phyloP scores from a whole-genome alignment of 176 grass and related monocot species.

The bread wheat (Triticum aestivum) region DNA sequence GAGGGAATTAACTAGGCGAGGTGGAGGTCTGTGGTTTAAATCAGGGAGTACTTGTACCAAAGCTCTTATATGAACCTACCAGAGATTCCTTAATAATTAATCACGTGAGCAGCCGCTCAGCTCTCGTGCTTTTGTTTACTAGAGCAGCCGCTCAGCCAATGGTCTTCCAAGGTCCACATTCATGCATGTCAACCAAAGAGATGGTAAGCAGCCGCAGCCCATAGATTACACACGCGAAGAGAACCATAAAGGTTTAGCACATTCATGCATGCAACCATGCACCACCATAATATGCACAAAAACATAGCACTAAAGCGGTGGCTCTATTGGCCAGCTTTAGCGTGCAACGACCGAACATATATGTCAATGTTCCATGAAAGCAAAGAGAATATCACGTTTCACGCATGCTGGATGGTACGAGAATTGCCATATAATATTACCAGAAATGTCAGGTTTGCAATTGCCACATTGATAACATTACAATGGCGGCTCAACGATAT shows the following conservation, averaged over 20 bases:
- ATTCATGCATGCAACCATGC: not conserved
- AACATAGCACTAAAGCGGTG: not conserved
- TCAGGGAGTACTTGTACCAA: too few species aligned
- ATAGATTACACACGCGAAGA: not conserved
- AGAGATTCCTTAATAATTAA: too few species aligned
- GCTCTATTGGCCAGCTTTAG: not conserved
- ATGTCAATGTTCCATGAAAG: not conserved
- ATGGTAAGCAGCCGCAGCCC: not conserved
- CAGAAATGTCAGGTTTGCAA: not conserved
- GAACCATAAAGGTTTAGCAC: not conserved
- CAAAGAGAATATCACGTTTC: conserved; percentile 1
- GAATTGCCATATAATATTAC: not conserved
- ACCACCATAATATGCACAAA: not conserved
- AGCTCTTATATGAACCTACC: too few species aligned
- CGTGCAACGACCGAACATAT: not conserved
- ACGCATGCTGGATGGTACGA: not conserved
- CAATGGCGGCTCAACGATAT: not conserved
- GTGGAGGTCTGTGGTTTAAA: too few species aligned
- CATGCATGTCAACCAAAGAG: not conserved
- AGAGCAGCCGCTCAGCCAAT: too few species aligned
- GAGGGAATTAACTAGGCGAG: too few species aligned
- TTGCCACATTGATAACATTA: conserved; percentile 5
- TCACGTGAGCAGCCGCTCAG: too few species aligned
- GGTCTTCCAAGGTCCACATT: not conserved
- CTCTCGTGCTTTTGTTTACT: too few species aligned